Conservation (phyloP, 305 asterid genomes). For the Vinca major region DNA sequence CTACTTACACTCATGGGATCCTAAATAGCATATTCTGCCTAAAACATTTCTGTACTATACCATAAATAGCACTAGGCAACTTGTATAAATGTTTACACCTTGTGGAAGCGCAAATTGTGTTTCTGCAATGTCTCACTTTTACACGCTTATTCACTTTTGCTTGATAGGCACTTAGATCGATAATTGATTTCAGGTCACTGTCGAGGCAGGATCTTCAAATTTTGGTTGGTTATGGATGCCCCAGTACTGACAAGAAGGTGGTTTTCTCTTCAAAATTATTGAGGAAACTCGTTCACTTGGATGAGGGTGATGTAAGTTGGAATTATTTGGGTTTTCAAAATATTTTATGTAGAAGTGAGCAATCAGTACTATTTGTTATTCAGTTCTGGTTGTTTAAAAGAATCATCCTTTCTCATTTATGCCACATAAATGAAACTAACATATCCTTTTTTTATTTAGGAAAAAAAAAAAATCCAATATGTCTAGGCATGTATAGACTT, state of each 20-base stretch:
- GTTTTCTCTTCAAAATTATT: slow-evolving; percentile 66
- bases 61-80: not conserved
- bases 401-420: not conserved
- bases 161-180: slow-evolving; percentile 17
- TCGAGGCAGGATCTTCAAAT: slow-evolving; percentile 84
- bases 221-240: slow-evolving; percentile 93
- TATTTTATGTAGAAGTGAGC: not conserved
- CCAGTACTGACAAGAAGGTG: slow-evolving; percentile 67
- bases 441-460: not conserved
- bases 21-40: not conserved
- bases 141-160: not conserved
- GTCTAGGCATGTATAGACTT: slow-evolving; percentile 4
- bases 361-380: not conserved
- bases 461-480: not conserved
- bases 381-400: not conserved
- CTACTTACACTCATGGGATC: not conserved
- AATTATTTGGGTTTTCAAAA: not conserved
- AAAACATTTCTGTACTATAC: not conserved
- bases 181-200: slow-evolving; percentile 67
- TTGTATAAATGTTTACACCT: not conserved
- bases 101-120: not conserved
- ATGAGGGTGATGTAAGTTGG: slow-evolving; percentile 94
- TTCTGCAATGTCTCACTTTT: not conserved
- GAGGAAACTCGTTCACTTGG: slow-evolving; percentile 76
- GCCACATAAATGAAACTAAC: not conserved